Evolutionary conservation across 2,329 filamentous ascomycete genomes (phyloP).

Genomic region (Fusarium euwallaceae): DNA sequence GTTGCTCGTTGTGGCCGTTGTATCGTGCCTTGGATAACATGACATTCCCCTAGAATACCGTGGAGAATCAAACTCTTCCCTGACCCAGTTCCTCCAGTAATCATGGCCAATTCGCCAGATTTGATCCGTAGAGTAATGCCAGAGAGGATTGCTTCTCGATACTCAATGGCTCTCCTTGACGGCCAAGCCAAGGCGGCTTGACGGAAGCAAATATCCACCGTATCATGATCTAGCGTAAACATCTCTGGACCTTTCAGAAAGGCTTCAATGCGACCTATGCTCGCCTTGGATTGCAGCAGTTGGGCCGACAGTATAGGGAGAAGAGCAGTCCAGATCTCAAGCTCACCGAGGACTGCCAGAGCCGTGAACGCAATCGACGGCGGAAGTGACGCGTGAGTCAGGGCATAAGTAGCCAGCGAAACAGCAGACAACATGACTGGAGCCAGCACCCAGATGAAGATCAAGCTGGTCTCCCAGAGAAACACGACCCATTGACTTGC

Average conservation of each 20-base stretch:
- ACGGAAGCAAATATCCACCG: not conserved
- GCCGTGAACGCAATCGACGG: not conserved
- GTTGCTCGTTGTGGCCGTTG: not conserved
- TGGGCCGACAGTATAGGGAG: not conserved
- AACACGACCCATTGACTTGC: not conserved
- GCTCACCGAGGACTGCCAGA: not conserved
- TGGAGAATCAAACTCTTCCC: not conserved
- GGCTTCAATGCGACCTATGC: not conserved
- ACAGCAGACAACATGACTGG: not conserved
- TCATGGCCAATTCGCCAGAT: not conserved
- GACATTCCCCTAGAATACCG: not conserved
- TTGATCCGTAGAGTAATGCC: not conserved
- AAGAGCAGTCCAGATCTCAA: not conserved
- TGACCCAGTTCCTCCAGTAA: not conserved
- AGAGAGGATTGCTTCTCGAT: not conserved
- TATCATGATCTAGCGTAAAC: not conserved
- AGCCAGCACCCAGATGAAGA: not conserved
- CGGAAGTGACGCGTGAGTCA: not conserved
- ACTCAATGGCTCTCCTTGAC: not conserved
- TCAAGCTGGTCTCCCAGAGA: not conserved
- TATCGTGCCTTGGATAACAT: not conserved
- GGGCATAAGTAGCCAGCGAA: not conserved
- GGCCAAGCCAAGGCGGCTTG: not conserved
- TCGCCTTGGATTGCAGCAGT: not conserved
- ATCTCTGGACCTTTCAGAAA: not conserved